Evolutionary conservation across 805 yeast species (phyloP).

Genomic region (Hanseniaspora pseudoguilliermondii): DNA sequence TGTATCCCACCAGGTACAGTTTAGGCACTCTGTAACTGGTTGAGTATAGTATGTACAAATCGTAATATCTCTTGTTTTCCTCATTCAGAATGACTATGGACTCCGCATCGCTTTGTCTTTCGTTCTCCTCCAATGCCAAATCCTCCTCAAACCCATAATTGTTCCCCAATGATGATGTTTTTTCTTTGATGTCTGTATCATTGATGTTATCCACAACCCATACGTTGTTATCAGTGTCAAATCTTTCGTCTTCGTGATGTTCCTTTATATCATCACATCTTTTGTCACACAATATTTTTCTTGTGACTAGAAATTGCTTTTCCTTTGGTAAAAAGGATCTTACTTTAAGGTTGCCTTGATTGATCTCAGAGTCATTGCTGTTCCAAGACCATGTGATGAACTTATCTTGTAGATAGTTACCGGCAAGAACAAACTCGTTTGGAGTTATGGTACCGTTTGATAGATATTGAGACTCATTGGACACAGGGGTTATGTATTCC

Average conservation of each 20-base stretch:
- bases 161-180: conserved; percentile 19
- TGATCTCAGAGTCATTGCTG: conserved; percentile 40
- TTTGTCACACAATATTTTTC: conserved; percentile 74
- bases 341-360: conserved; percentile 25
- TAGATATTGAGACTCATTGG: conserved; percentile 73
- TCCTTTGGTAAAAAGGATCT: conserved; percentile 66
- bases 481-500: conserved; percentile 85
- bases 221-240: conserved; percentile 19
- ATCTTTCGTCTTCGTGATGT: conserved; percentile 26
- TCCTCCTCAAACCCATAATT: conserved; percentile 19
- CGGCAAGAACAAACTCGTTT: conserved; percentile 86
- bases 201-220: background rate
- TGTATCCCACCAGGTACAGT: conserved; percentile 80
- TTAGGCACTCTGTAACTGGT: conserved; percentile 94
- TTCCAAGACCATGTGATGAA: conserved; percentile 98
- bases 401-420: conserved; percentile 79
- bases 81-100: conserved; percentile 31
- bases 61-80: conserved; percentile 55
- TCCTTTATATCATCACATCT: conserved; percentile 22
- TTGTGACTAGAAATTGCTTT: conserved; percentile 77
- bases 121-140: conserved; percentile 7
- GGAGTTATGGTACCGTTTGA: conserved; percentile 89
- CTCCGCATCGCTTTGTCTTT: conserved; percentile 16
- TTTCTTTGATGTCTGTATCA: background rate
- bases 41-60: conserved; percentile 80